Base-by-base conservation (phyloP, 257 asterid species). In the Euphrasia confusa region DNA sequence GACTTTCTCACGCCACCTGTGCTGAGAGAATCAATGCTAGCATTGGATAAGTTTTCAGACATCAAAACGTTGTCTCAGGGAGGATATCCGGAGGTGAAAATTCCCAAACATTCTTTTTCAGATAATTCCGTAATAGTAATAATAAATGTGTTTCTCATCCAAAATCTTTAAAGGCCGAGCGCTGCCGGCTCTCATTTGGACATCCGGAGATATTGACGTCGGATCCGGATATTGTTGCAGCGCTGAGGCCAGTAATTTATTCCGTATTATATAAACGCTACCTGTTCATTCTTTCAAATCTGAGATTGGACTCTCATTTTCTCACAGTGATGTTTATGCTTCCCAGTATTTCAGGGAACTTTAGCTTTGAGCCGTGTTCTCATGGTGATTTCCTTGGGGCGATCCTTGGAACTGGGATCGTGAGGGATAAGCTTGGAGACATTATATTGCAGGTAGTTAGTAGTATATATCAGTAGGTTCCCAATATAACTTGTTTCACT, bases 371-470 rank as follows among this genome's bases (percentile, higher is more conserved):
- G 74, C 64, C 94, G 39, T 87, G 86, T 71, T 87, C 86, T 70
- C 99, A 93, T 73, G 92, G 99, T 37, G 97, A 93, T 79, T 93
- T 89, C 77, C 97, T 89, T 52, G 97, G 97, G 65, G 68, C 97
- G 60, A 87, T 93, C 64, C 97, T 89, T 72, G 94, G 95, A 68
- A 89, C 94, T 53, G 97, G 99, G 63, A 89, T 93, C 56, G 82
- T 85, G 64, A 83, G 97, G 76, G 90, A 82, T 69, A 89, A 89
- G 75, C 60, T 93, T 49, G 99, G 97, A 27, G 99, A 93, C 73
- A 84, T 93, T 61, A 70, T 89, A 69, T 61, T 93, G 80, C 96
- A 83, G 97, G 99, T 89, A 79, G 56, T 12, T n/a, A 6, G n/a
- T n/a, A n/a, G n/a, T 49, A 15, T 9, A 21, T 28, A 1, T 18